Evolutionary conservation across 192 early-diverging fungal species (phyloP).

Genomic region (Nowakowskiella sp.): DNA sequence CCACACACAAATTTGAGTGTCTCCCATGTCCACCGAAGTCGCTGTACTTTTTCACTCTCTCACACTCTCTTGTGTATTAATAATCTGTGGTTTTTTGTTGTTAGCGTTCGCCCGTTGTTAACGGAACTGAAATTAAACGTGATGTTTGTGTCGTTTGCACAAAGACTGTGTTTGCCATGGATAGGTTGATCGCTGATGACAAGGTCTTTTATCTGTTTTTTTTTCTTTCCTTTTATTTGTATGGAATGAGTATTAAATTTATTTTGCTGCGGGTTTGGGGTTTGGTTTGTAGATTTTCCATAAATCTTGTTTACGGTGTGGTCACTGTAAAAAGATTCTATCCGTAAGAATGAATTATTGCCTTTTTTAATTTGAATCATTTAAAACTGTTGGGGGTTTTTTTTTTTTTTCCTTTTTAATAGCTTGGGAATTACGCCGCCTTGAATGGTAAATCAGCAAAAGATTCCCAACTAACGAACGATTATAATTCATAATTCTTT

Average conservation of each 20-base stretch:
- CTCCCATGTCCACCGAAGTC: neutral
- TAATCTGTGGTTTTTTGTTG: neutral
- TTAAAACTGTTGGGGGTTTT: neutral
- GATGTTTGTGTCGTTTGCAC: conserved; percentile 3
- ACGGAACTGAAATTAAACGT: neutral
- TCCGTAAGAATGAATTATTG: neutral
- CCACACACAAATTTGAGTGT: too few relatives aligned
- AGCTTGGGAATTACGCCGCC: conserved; percentile 4
- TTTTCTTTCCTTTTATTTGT: neutral
- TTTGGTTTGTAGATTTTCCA: conserved; percentile 1
- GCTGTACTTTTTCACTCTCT: neutral
- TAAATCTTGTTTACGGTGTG: conserved; percentile 5
- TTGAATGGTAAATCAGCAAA: neutral
- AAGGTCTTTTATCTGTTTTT: neutral
- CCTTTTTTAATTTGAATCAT: neutral
- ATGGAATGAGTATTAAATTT: neutral
- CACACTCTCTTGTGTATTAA: neutral
- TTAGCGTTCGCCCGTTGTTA: neutral
- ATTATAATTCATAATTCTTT: neutral
- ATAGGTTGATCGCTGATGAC: neutral
- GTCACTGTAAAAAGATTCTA: conserved; percentile 5
- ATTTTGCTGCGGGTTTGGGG: neutral
- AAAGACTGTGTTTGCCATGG: conserved; percentile 3
- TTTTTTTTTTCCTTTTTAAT: neutral
- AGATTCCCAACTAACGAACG: neutral